Percentiles rank a stretch among this genome's conserved stretches.
phyloP scores from a whole-genome alignment of 805 yeast genomes.

The Saccharomyces mikatae region DNA sequence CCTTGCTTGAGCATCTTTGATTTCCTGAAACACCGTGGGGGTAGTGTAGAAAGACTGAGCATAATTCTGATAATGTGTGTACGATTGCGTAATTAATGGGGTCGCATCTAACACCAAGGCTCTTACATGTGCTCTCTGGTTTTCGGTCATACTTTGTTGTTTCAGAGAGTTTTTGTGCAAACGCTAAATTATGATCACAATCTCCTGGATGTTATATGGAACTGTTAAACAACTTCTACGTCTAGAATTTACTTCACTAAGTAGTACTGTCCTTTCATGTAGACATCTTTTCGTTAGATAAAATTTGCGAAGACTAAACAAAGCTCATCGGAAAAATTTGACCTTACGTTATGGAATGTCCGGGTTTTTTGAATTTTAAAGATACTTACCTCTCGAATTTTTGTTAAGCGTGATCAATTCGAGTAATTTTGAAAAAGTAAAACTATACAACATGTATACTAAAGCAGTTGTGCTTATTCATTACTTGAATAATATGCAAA shows the following conservation, averaged over 20 bases:
- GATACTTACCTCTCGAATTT: background rate
- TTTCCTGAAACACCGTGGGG: slow-evolving; percentile 83
- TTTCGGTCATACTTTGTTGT: slow-evolving; percentile 2
- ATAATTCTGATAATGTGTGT: slow-evolving; percentile 58
- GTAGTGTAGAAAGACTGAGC: slow-evolving; percentile 78
- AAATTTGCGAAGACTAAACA: background rate
- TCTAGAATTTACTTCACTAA: background rate
- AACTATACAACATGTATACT: no score
- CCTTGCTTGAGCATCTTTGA: slow-evolving; percentile 79
- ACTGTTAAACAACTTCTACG: no score
- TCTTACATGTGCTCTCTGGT: slow-evolving; percentile 33
- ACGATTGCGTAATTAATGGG: slow-evolving; percentile 82
- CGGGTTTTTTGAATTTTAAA: background rate
- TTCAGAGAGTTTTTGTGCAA: background rate
- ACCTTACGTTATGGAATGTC: background rate
- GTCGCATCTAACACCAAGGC: slow-evolving; percentile 87
- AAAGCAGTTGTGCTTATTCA: background rate
- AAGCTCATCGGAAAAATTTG: background rate
- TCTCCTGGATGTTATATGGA: background rate
- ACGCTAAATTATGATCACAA: background rate
- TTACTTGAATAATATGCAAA: no score
- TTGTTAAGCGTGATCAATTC: background rate
- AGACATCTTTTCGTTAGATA: background rate
- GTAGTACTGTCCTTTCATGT: background rate
- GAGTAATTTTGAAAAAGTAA: no score